Base-by-base conservation (phyloP, 1,139 yeast genomes). In the Scheffersomyces cryptocercus region DNA sequence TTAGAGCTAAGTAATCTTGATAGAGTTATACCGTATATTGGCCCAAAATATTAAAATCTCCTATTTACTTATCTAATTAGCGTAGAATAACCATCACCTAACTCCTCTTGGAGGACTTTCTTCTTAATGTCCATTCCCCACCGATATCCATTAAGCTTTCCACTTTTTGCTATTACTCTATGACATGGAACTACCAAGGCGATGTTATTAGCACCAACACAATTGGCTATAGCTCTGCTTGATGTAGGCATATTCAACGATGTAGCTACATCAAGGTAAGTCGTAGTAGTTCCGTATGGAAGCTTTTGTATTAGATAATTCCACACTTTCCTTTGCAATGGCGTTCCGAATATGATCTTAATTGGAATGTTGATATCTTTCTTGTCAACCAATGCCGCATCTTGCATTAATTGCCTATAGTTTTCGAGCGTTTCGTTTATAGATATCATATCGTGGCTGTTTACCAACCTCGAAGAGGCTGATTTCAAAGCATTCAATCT, bases 151-250 rank as follows among this genome's bases (percentile, higher is more conserved):
- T 58, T 53, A 2, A 59, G 45, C 36, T 50, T 51, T 20, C 54
- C 51, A 26, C 38, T 48, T 26, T 47, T 53, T 14, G 54, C 51
- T 16, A 57, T 38, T 13, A 57, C 66, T 12, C 67, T 47, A 39
- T 63, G 67, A 42, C 67, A 62, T 2, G 67, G 67, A 2, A 63
- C 47, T 3, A 62, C 37, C 24, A 59, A 33, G 2, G 67, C 64
- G 26, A 63, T 48, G 33, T 46, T 49, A 39, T 62, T 63, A 2
- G 64, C 54, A 10, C 64, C 65, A 36, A 60, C 54, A 15, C 61
- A 52, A 43, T 56, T 58, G 2, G 64, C 67, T 12, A 63, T 46
- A 0, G 50, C 65, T 16, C 67, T 46, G 30, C 56, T 48, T n/a
- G 59, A 50, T 1, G 35, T 46, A 1, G 59, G 55, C 47, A 52